phyloP scores from a whole-genome alignment of 163 green algal genomes.

The Scenedesmus sp. region DNA sequence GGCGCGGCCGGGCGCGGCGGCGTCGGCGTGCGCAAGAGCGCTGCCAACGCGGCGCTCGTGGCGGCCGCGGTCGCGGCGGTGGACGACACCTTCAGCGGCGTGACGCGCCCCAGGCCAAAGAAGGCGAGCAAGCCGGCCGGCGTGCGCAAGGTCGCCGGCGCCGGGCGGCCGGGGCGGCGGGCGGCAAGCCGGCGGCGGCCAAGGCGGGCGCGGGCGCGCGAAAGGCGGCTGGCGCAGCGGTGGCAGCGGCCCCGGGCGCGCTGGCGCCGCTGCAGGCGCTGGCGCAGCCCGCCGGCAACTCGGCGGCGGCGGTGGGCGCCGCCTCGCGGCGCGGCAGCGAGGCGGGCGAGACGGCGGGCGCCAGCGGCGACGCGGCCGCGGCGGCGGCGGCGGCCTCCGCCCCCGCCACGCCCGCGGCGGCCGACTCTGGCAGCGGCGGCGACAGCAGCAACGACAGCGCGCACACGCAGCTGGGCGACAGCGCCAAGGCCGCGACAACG shows the following conservation, averaged over 20 bases:
- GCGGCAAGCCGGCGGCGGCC: neutral
- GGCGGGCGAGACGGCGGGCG: too few species aligned
- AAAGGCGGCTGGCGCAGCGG: neutral
- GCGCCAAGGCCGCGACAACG: neutral
- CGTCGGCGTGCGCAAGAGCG: neutral
- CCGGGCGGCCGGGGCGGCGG: too few species aligned
- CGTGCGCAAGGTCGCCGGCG: too few species aligned
- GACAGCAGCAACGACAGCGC: conserved; percentile 44
- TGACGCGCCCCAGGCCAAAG: too few species aligned
- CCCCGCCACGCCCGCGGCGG: neutral
- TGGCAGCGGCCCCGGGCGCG: conserved; percentile 20
- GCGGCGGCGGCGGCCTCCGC: neutral
- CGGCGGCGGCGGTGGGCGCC: neutral
- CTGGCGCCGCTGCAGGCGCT: neutral
- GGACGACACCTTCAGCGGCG: neutral
- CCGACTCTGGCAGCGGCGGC: conserved; percentile 11
- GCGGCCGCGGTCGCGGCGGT: too few species aligned
- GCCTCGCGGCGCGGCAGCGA: too few species aligned
- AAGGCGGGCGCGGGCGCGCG: neutral
- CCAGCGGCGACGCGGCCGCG: neutral
- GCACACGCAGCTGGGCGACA: conserved; percentile 25
- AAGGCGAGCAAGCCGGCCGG: too few species aligned
- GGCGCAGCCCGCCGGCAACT: neutral
- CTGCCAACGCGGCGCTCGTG: neutral
- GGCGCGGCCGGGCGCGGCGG: neutral